These are phyloP conservation scores for Claviceps sp. DNA, from an alignment of 2,329 filamentous ascomycete genomes.

Conservation along the genomic window DNA sequence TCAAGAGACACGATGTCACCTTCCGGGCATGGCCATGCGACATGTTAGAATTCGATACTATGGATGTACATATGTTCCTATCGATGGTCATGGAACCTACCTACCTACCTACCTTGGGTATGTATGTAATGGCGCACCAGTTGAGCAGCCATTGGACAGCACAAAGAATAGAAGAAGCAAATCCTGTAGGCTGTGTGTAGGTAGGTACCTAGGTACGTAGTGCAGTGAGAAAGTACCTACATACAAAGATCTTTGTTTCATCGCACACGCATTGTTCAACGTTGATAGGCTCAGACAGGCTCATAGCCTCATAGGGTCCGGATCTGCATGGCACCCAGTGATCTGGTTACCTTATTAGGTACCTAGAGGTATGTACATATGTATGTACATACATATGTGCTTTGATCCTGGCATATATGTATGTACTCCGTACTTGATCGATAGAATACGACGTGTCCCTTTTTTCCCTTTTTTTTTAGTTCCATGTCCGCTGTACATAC, in stretches of 20 bases:
- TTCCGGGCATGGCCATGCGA: no score
- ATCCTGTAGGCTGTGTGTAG: background rate
- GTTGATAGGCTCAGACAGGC: constrained; percentile 1
- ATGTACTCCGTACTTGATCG: no score
- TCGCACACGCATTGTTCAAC: background rate
- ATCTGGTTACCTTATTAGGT: background rate
- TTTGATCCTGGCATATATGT: background rate
- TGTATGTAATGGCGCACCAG: no score
- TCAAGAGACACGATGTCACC: no score
- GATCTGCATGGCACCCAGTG: constrained; percentile 1
- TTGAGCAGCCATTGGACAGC: background rate
- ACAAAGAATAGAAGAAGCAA: constrained; percentile 1
- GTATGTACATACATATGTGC: no score
- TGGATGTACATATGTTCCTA: no score
- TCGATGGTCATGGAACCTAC: no score
- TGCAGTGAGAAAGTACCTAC: background rate
- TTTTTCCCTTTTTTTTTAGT: background rate
- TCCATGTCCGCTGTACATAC: no score
- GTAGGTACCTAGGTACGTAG: background rate
- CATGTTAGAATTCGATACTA: no score
- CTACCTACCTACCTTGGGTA: no score
- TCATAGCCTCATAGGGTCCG: background rate
- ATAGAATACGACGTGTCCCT: background rate
- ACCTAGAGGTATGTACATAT: no score
- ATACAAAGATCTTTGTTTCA: background rate